Conservation (phyloP, 768 basidiomycete genomes). For the Exsudoporus frostii region DNA sequence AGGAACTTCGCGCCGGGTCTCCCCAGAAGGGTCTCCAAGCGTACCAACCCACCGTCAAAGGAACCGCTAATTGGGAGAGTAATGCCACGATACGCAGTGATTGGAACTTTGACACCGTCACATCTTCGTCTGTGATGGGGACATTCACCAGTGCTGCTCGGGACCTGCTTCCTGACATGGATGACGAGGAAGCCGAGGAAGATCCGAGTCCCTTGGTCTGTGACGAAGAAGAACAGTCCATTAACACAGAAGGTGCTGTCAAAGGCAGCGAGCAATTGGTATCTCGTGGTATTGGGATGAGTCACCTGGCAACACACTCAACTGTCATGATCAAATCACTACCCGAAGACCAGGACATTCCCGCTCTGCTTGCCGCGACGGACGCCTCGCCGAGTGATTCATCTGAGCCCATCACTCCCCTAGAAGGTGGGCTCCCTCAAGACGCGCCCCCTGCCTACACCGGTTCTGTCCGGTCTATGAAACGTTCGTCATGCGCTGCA, state of each 20-base stretch:
- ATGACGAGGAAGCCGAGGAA: constrained; percentile 49
- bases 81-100: constrained; percentile 81
- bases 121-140: constrained; percentile 68
- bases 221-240: constrained; percentile 49
- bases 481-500: constrained; percentile 78
- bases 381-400: constrained; percentile 42
- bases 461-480: constrained; percentile 57
- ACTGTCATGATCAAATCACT: constrained; percentile 63
- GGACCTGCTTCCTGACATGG: constrained; percentile 63
- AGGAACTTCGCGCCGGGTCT: constrained; percentile 67
- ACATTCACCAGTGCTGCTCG: constrained; percentile 71
- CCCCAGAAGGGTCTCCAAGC: constrained; percentile 54
- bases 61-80: constrained; percentile 63
- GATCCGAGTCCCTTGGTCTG: constrained; percentile 32
- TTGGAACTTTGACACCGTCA: constrained; percentile 94
- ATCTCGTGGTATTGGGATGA: constrained; percentile 44
- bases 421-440: constrained; percentile 33
- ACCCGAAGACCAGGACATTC: constrained; percentile 41
- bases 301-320: constrained; percentile 58
- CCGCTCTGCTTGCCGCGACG: constrained; percentile 36
- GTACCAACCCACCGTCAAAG: constrained; percentile 56
- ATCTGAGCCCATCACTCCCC: constrained; percentile 37
- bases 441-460: constrained; percentile 75
- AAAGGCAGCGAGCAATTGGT: constrained; percentile 56
- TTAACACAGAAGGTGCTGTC: constrained; percentile 62